Evolutionary conservation across 2,329 filamentous ascomycete species (phyloP).

Genomic region (Cytospora leucostoma): DNA sequence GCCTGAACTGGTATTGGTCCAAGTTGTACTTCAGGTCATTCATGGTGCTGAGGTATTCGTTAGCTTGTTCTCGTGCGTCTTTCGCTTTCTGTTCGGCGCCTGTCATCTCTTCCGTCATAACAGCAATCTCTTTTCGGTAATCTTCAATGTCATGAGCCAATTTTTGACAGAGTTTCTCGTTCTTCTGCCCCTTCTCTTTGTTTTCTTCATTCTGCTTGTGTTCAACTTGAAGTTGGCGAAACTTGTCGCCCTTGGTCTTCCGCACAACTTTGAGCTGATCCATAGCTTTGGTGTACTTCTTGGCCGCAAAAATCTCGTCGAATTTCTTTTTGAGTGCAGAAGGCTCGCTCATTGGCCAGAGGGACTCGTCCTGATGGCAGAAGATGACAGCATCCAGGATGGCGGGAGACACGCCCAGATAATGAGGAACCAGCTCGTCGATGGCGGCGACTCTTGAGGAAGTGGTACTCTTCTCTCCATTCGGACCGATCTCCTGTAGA

Average conservation of each 20-base stretch:
- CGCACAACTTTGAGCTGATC: slow-evolving; percentile 87
- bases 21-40: slow-evolving; percentile 75
- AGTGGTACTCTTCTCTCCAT: slow-evolving; percentile 67
- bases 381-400: slow-evolving; percentile 96
- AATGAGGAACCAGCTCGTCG: slow-evolving; percentile 79
- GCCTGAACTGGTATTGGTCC: slow-evolving; percentile 69
- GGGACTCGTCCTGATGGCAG: slow-evolving; percentile 95
- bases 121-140: slow-evolving; percentile 58
- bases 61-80: slow-evolving; percentile 71
- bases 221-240: slow-evolving; percentile 71
- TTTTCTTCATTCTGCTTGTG: slow-evolving; percentile 78
- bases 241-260: slow-evolving; percentile 78
- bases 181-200: slow-evolving; percentile 79
- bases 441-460: slow-evolving; percentile 82
- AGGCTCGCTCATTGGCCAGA: slow-evolving; percentile 95
- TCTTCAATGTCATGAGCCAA: slow-evolving; percentile 68
- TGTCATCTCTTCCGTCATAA: slow-evolving; percentile 45
- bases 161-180: slow-evolving; percentile 64
- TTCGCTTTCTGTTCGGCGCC: slow-evolving; percentile 62
- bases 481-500: slow-evolving; percentile 75
- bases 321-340: slow-evolving; percentile 86
- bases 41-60: slow-evolving; percentile 72
- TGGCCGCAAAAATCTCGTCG: slow-evolving; percentile 95
- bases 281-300: slow-evolving; percentile 96
- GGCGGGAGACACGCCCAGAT: slow-evolving; percentile 85